Base-by-base conservation (phyloP, 179 eudicot species). In the Beta corolliflora region DNA sequence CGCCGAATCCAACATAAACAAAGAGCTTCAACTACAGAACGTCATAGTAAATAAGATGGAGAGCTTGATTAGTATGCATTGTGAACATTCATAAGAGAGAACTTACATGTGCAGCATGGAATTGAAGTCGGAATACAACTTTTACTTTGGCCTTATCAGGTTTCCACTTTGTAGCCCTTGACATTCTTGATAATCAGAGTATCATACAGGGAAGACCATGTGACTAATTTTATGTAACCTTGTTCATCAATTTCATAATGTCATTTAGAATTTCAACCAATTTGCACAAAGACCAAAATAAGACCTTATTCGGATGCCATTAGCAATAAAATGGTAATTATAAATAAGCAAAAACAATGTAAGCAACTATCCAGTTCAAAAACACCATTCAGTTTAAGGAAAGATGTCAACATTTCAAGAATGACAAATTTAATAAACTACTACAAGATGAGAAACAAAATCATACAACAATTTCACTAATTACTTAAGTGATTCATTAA, bases 91-190 rank as follows among this genome's bases (percentile, higher is more conserved):
- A 72, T n/a, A 58, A 29, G 52, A 76, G 41, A 85, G 29, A 36
- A 89, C 95, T 83, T 90, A 96, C 99, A 87, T 96, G 96, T 71
- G 97, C 91, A 81, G 98, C 96, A 87, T 96, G 93, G 89, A 94
- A 96, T 83, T 96, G 99, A 68, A 96, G 88, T 81, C 99, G 93
- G 79, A 96, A 96, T 76, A 94, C 98, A 41, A 94, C 98, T 93
- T 94, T 93, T 44, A 96, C 92, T 92, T 89, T 96, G 52, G 93
- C 80, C 90, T 92, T 96, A 87, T 96, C 99, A 86, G 89, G 86
- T 88, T 93, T 92, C 97, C 93, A 90, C 92, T 91, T 90, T 41
- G 91, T 71, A 81, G 80, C 84, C 90, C 97, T 93, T 58, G 97
- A 94, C 99, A 94, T 87, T 74, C 80, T 81, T 73, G 60, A 44